Evolutionary conservation across 1,139 yeast genomes (phyloP).

Genomic region (Diutina siamensis): DNA sequence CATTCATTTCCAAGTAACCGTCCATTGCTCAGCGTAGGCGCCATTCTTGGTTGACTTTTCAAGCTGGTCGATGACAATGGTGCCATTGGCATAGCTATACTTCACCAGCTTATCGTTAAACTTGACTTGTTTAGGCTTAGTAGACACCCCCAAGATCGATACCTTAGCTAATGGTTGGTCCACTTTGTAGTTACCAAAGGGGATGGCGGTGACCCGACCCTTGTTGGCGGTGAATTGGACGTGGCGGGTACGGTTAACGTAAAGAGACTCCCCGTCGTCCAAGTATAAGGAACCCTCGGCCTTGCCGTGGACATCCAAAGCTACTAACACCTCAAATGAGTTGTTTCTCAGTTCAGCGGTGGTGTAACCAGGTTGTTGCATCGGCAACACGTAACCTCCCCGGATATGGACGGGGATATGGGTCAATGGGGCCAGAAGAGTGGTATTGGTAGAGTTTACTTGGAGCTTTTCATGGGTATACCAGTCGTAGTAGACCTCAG

Average conservation of each 20-base stretch:
- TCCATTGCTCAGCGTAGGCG: background rate
- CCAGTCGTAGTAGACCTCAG: constrained; percentile 22
- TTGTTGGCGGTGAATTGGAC: constrained; percentile 13
- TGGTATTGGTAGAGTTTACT: constrained; percentile 13
- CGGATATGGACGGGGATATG: constrained; percentile 15
- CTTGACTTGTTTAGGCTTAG: constrained; percentile 13
- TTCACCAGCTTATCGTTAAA: constrained; percentile 11
- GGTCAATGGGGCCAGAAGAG: constrained; percentile 16
- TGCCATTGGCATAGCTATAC: constrained; percentile 8
- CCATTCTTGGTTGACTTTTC: background rate
- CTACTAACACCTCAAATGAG: constrained; percentile 19
- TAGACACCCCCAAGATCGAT: constrained; percentile 15
- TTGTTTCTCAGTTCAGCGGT: constrained; percentile 18
- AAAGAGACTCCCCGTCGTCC: constrained; percentile 19
- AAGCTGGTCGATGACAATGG: background rate
- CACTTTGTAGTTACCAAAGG: constrained; percentile 14
- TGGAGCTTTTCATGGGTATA: constrained; percentile 15
- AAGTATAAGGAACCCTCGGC: constrained; percentile 14
- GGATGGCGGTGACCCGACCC: constrained; percentile 11
- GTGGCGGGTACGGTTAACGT: constrained; percentile 7
- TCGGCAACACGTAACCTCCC: constrained; percentile 15
- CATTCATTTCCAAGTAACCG: background rate
- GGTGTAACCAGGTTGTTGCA: constrained; percentile 22
- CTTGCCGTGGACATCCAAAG: constrained; percentile 14
- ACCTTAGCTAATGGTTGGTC: constrained; percentile 16